phyloP scores from a whole-genome alignment of 2,329 filamentous ascomycete genomes.

The Myriosclerotinia curreyana region DNA sequence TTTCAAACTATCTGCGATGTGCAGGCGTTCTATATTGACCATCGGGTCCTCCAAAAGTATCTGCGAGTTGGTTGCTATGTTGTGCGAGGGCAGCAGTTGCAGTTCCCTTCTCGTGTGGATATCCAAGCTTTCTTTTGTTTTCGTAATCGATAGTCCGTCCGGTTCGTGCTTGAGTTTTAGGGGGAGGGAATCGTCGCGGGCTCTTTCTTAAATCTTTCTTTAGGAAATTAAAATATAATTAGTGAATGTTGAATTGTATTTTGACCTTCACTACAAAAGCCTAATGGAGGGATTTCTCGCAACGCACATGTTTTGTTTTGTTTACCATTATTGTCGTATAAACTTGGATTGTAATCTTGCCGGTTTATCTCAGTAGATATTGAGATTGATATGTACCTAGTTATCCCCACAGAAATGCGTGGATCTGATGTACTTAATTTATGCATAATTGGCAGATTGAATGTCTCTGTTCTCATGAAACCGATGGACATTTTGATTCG shows the following conservation, averaged over 20 bases:
- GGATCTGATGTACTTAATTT: conserved; percentile 15
- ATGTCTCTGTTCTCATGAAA: conserved; percentile 7
- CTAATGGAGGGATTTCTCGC: not conserved
- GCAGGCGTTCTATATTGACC: conserved; percentile 17
- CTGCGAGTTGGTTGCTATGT: conserved; percentile 24
- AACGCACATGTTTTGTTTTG: conserved; percentile 26
- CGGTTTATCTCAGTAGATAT: conserved; percentile 12
- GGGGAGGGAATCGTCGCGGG: not conserved
- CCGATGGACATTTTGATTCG: not conserved
- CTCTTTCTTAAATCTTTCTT: conserved; percentile 5
- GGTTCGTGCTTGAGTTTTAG: conserved; percentile 19
- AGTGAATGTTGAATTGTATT: conserved; percentile 11
- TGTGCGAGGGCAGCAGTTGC: conserved; percentile 19
- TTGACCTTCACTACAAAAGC: conserved; percentile 2
- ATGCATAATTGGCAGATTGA: conserved; percentile 16
- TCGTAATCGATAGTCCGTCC: conserved; percentile 15
- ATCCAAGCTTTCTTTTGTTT: conserved; percentile 16
- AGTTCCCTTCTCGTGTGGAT: conserved; percentile 10
- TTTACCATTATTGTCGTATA: conserved; percentile 32
- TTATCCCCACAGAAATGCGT: conserved; percentile 20
- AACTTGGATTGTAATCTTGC: conserved; percentile 16
- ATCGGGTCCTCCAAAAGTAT: conserved; percentile 21
- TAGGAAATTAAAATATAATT: conserved; percentile 8
- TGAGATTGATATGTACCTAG: conserved; percentile 12
- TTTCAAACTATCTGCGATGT: conserved; percentile 17